Base-by-base conservation (phyloP, 129 eudicot genomes). In the Gnaphalium uliginosum region DNA sequence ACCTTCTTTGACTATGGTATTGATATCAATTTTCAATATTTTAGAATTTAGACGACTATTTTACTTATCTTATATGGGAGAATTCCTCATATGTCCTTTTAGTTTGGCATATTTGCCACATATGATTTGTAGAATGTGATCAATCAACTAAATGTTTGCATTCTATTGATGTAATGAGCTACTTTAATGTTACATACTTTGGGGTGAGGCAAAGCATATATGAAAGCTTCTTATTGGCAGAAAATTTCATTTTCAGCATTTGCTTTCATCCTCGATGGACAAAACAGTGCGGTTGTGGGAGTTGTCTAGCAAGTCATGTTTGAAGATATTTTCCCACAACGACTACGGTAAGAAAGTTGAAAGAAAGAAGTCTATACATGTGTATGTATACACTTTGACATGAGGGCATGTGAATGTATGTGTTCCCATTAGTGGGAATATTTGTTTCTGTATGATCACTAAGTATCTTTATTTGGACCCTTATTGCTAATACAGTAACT, bases 201-300 rank as follows among this genome's bases (percentile, higher is more conserved):
- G 39, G 39, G 74, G 73, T 15, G 53, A 46, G 59, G 8, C 43
- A 50, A 57, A 58, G 8, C 69, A 68, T 59, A 43, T 77, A 46
- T 43, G 67, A 43, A 77, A 78, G 61, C 70, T 41, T 72, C 71
- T 56, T 63, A 64, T 60, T 72, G 59, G 26, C 65, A 27, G 72
- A 32, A 41, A 51, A 66, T 37, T 81, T 70, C 24, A 59, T 82
- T 86, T 78, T 70, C 96, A 94, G 94, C 90, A 89, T 79, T 86
- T 94, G 89, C 94, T 94, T 26, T 94, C 99, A 69, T 94, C 99
- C 69, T 94, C 99, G 23, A 94, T 94, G 99, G 99, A 94, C 77
- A 94, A 94, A 84, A 94, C 99, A 8, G 99, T 94, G 69, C 89
- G 99, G 62, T 84, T 94, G 51, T 94, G 99, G 99, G 79, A 94